Base-by-base conservation (phyloP, 225 moss, liverwort and hornwort species). In the Pseudisothecium myosuroides region DNA sequence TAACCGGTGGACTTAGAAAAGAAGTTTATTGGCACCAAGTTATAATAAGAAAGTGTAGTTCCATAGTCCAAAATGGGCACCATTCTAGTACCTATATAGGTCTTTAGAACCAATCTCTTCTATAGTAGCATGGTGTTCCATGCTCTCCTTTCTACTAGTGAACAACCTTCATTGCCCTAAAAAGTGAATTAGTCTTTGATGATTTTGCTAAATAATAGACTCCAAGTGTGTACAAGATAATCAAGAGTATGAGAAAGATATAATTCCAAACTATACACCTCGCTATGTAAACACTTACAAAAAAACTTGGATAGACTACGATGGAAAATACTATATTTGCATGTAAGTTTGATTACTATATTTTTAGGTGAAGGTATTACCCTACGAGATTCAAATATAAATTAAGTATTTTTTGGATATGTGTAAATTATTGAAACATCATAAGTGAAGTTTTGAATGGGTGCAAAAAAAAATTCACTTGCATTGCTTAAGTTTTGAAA, bases 381-480 rank as follows among this genome's bases (percentile, higher is more conserved):
- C 6, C 1, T n/a, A 26, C 2, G 1, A 16, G 15, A 26, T 27
- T n/a, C 2, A n/a, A 10, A 27, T 0, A 11, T 26, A 10, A 55
- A 27, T 6, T 6, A 56, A 24, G 0, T 15, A 14, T 5, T 5
- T 77, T 72, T 50, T 36, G 23, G 1, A 23, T 31, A 52, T 21
- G 0, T 14, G 3, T 8, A 0, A 22, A 52, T 0, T 19, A 32
- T 0, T 13, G 0, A 22, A 76, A 13, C 22, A 34, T 21, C 8
- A 7, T 22, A 22, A 52, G 1, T 36, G 13, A 34, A 11, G 21
- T 29, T 27, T 14, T 1, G 3, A 12, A 75, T 19, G 3, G 28
- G 17, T 29, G 7, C 4, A 32, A 4, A 26, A 4, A 4, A 2
- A 8, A 8, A 4, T 45, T 11, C 14, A 2, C 43, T 47, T 4